Base-by-base conservation (phyloP, 2,329 filamentous ascomycete genomes). In the Fusarium sp. region DNA sequence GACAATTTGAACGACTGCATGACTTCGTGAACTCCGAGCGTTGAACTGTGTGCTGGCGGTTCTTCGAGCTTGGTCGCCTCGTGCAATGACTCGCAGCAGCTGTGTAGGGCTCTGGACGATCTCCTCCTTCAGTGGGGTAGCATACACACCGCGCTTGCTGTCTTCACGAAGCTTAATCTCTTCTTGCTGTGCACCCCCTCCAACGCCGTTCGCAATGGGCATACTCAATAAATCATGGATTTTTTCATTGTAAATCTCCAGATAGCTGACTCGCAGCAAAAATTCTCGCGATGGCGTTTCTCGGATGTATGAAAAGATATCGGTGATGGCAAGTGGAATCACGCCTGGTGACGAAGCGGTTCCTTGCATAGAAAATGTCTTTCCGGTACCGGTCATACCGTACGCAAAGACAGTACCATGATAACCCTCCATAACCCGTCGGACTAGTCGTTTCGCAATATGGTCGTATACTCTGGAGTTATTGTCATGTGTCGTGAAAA, bases 341-440 rank as follows among this genome's bases (percentile, higher is more conserved):
- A 99, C 96, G 84, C 96, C 96, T 3, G 96, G 96, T 44, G 95
- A 97, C 6, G 94, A 94, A 51, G 95, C 95, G 17, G 96, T 99
- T 77, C 96, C 96, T 85, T 99, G 96, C 96, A 99, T 99, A 44
- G 96, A 98, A 82, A 98, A 99, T 2, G 96, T 99, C 85, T 99
- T 99, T 76, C 96, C 96, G 1, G 96, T 98, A 71, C 96, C 96
- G 8, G 96, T 99, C 95, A 98, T 98, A 80, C 96, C 96, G 82
- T 99, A 99, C 24, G 96, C 96, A 81, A 99, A 98, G 30, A 99
- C 96, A 2, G 96, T 99, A 67, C 96, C 96, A 79, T 98, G 96
- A 81, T 98, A 99, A 47, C 96, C 96, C 85, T 99, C 96, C 96
- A 99, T 99, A 56, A 99, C 96, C 78, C 96, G 89, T 76, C 96